These are phyloP conservation scores for Achaetomium macrosporum DNA, from an alignment of 2,329 filamentous ascomycete species.

Conservation along the genomic window DNA sequence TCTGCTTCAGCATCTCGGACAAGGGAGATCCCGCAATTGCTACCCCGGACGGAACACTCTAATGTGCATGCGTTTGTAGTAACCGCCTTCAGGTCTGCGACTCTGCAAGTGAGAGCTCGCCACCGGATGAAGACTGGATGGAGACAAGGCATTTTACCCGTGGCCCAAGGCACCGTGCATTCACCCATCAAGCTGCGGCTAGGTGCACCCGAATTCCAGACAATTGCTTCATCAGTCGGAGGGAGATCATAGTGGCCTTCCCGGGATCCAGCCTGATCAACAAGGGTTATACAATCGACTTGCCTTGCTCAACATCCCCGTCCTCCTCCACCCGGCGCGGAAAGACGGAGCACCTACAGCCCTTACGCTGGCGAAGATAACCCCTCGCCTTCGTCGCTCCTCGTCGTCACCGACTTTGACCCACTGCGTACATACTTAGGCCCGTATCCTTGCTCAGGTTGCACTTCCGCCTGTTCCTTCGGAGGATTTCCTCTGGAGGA, in stretches of 20 bases:
- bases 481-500: slow-evolving; percentile 10
- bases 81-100: slow-evolving; percentile 15
- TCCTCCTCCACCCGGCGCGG: slow-evolving; percentile 6
- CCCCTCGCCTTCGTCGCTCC: background rate
- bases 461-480: background rate
- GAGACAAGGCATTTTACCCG: slow-evolving; percentile 27
- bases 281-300: background rate
- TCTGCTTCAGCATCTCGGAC: slow-evolving; percentile 2
- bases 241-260: slow-evolving; percentile 16
- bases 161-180: slow-evolving; percentile 25
- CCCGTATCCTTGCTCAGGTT: slow-evolving; percentile 1
- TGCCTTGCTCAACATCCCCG: background rate
- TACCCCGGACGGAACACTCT: slow-evolving; percentile 13
- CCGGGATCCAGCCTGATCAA: slow-evolving; percentile 2
- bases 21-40: slow-evolving; percentile 9
- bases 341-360: slow-evolving; percentile 8
- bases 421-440: slow-evolving; percentile 10
- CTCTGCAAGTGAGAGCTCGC: slow-evolving; percentile 19
- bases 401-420: background rate
- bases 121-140: slow-evolving; percentile 23
- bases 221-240: slow-evolving; percentile 14
- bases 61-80: slow-evolving; percentile 15
- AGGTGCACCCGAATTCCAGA: slow-evolving; percentile 25
- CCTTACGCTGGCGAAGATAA: slow-evolving; percentile 4
- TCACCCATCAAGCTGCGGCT: slow-evolving; percentile 27